phyloP scores from a whole-genome alignment of 805 yeast genomes.

The Pichia heedii region DNA sequence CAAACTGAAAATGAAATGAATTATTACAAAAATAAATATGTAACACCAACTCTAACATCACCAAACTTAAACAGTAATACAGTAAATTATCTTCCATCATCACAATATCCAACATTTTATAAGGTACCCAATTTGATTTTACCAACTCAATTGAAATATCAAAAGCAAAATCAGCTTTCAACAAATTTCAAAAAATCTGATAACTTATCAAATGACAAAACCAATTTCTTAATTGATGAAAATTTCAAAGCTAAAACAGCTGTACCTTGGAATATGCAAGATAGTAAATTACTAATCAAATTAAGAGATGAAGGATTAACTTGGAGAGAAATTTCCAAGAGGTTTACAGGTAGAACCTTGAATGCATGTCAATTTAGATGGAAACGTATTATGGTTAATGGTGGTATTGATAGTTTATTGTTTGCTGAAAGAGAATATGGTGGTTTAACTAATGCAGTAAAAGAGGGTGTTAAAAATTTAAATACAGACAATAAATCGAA shows the following conservation, averaged over 20 bases:
- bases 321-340: slow-evolving; percentile 7
- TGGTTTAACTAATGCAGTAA: neutral
- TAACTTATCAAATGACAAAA: too few species aligned
- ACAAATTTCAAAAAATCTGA: too few species aligned
- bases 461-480: neutral
- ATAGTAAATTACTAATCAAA: slow-evolving; percentile 1
- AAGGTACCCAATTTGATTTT: neutral
- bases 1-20: neutral
- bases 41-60: too few species aligned
- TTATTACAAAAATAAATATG: neutral
- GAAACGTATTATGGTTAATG: slow-evolving; percentile 6
- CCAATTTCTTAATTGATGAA: too few species aligned
- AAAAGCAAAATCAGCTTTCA: neutral
- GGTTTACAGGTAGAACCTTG: slow-evolving; percentile 4
- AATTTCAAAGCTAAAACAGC: neutral
- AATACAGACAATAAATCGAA: neutral
- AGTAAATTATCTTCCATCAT: too few species aligned
- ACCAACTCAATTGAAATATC: neutral
- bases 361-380: slow-evolving; percentile 11
- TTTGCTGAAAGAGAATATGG: neutral
- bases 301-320: slow-evolving; percentile 3
- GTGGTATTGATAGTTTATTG: neutral
- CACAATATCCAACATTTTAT: neutral
- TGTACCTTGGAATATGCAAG: slow-evolving; percentile 5
- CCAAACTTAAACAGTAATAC: too few species aligned